Percentiles rank a stretch among this genome's conserved stretches.
Evolutionary conservation across 495 filamentous ascomycete species (phyloP).

Genomic region (Xylona heveae): DNA sequence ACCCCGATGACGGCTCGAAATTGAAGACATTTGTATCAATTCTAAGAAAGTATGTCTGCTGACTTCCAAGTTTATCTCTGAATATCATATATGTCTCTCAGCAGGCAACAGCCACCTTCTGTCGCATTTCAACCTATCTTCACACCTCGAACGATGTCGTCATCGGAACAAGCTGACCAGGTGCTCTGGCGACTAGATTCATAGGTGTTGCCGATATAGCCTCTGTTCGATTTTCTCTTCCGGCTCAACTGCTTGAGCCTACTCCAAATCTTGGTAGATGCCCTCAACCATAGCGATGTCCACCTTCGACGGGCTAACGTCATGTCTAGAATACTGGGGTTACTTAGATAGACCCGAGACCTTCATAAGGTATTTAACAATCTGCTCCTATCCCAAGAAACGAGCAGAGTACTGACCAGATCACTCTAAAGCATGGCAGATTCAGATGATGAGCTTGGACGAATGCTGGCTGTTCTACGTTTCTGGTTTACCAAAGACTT

Average conservation of each 20-base stretch:
- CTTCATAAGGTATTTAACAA: slow-evolving; percentile 45
- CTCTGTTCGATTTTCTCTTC: slow-evolving; percentile 83
- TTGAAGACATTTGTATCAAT: slow-evolving; percentile 6
- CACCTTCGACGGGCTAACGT: not conserved
- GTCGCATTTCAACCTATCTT: no score
- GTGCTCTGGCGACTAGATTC: no score
- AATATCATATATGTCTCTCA: no score
- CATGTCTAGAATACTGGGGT: slow-evolving; percentile 73
- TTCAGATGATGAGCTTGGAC: slow-evolving; percentile 72
- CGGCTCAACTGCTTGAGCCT: slow-evolving; percentile 85
- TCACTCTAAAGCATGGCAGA: slow-evolving; percentile 74
- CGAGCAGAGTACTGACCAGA: slow-evolving; percentile 15
- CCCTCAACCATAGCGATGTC: not conserved
- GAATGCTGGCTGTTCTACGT: slow-evolving; percentile 77
- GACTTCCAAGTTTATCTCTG: not conserved
- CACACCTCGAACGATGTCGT: no score
- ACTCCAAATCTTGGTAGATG: slow-evolving; percentile 66
- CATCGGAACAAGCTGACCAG: no score
- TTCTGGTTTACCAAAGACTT: slow-evolving; percentile 99
- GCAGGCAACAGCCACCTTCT: no score
- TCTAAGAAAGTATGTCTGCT: slow-evolving; percentile 4
- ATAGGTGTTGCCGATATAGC: slow-evolving; percentile 92
- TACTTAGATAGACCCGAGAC: slow-evolving; percentile 91
- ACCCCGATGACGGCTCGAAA: slow-evolving; percentile 6
- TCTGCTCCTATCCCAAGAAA: not conserved